A percentile compares a stretch with the other conserved stretches of the same genome.
Conservation (phyloP, 2,329 filamentous ascomycete species). For the Nemania abortiva region DNA sequence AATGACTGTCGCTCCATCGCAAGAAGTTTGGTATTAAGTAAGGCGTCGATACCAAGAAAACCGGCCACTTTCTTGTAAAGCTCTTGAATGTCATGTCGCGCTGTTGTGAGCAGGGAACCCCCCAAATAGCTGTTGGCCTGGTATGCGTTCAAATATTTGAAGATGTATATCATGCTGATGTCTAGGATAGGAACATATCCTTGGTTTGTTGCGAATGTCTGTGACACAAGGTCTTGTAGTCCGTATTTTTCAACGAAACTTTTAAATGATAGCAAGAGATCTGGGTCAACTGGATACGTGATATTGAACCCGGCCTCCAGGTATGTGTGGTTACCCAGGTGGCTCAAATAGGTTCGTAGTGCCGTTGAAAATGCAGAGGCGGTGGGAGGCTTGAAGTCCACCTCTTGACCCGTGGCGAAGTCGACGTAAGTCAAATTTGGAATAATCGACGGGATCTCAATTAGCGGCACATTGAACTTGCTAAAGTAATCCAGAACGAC, state of each 20-base stretch:
- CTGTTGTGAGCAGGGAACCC: conserved; percentile 22
- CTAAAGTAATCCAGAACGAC: conserved; percentile 31
- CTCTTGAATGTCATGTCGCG: conserved; percentile 16
- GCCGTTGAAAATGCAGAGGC: neutral
- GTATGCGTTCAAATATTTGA: conserved; percentile 30
- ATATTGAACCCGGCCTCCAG: conserved; percentile 31
- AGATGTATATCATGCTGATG: conserved; percentile 41
- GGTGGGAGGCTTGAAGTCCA: neutral
- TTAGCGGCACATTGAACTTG: conserved; percentile 2
- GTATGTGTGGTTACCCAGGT: conserved; percentile 31
- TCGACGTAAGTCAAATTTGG: neutral
- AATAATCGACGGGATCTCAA: neutral
- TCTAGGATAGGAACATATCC: conserved; percentile 29
- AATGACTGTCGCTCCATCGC: conserved; percentile 18
- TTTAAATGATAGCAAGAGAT: conserved; percentile 37
- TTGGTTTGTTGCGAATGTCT: conserved; percentile 15
- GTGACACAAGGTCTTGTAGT: conserved; percentile 14
- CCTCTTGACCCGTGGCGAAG: neutral
- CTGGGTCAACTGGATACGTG: conserved; percentile 31
- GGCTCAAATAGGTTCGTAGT: conserved; percentile 3
- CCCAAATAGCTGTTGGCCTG: conserved; percentile 2
- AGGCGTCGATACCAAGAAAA: conserved; percentile 29
- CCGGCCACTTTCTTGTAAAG: conserved; percentile 28
- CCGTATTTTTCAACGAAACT: conserved; percentile 39
- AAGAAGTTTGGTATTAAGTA: conserved; percentile 30